phyloP scores from a whole-genome alignment of 352 stramenopile genomes.

The Globisporangium recalcitrans region DNA sequence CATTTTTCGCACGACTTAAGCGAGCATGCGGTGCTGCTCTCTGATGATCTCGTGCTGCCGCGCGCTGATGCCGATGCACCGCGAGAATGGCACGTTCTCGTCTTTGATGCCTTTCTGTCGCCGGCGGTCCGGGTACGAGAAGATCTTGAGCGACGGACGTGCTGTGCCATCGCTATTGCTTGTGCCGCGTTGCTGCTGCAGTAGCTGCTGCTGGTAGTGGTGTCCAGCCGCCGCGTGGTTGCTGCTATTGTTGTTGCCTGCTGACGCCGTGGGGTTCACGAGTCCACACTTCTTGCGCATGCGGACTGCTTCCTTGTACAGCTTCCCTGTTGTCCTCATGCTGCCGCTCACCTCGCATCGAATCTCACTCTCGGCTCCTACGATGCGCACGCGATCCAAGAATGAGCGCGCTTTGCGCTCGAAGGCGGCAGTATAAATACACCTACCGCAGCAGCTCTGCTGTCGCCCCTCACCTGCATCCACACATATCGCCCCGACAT shows the following conservation, averaged over 20 bases:
- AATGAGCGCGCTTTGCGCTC: not conserved
- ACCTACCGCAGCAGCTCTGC: not conserved
- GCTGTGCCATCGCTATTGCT: not conserved
- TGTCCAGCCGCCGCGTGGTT: not conserved
- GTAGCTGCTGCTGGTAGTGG: not conserved
- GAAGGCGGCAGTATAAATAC: not conserved
- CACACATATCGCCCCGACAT: not conserved
- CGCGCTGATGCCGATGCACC: slow-evolving; percentile 74
- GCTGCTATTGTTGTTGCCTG: slow-evolving; percentile 1
- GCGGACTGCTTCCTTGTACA: slow-evolving; percentile 50
- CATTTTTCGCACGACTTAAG: slow-evolving; percentile 19
- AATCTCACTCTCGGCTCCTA: not conserved
- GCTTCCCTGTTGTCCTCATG: slow-evolving; percentile 18
- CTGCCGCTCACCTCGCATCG: not conserved
- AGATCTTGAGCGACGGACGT: slow-evolving; percentile 64
- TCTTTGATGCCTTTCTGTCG: slow-evolving; percentile 35
- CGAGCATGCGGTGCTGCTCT: slow-evolving; percentile 67
- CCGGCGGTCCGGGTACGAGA: slow-evolving; percentile 45
- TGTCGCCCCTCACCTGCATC: not conserved
- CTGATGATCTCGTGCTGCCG: slow-evolving; percentile 73
- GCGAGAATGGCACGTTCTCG: slow-evolving; percentile 54
- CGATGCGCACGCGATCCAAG: not conserved
- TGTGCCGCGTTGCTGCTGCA: not conserved
- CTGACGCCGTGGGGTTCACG: slow-evolving; percentile 8
- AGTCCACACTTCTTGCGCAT: slow-evolving; percentile 38